These are phyloP conservation scores for Candida neerlandica DNA, from an alignment of 1,139 yeast species.

Conservation along the genomic window DNA sequence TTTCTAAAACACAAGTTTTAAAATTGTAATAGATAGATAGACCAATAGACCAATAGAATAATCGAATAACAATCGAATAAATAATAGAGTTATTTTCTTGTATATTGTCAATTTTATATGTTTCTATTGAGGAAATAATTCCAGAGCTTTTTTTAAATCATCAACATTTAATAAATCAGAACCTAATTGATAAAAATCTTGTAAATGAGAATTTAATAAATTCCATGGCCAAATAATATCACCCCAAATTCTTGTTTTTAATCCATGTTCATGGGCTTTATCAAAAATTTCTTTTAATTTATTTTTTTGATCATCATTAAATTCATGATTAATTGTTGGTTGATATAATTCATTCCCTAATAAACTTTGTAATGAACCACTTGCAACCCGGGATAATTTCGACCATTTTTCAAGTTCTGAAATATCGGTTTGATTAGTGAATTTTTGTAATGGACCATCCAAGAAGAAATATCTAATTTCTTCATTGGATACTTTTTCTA, in stretches of 20 bases:
- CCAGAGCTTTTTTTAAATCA: conserved; percentile 32
- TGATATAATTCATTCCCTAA: conserved; percentile 27
- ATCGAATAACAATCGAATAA: too few species aligned
- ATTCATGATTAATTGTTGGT: conserved; percentile 18
- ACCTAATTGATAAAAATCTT: conserved; percentile 29
- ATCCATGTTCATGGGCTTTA: conserved; percentile 37
- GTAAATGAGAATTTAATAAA: conserved; percentile 32
- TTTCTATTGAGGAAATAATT: conserved; percentile 18
- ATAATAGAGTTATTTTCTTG: too few species aligned
- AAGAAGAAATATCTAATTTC: conserved; percentile 33
- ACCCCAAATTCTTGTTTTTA: conserved; percentile 50
- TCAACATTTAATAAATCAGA: conserved; percentile 46
- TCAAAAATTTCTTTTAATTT: conserved; percentile 25
- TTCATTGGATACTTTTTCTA: conserved; percentile 29
- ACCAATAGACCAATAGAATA: background rate
- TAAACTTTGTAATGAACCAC: conserved; percentile 35
- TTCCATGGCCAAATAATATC: conserved; percentile 42
- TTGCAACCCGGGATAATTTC: conserved; percentile 37
- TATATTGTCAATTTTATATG: too few species aligned
- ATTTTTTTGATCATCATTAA: conserved; percentile 23
- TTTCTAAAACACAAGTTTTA: conserved; percentile 50
- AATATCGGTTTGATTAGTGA: conserved; percentile 14
- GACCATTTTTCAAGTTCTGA: conserved; percentile 24
- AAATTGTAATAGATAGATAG: background rate
- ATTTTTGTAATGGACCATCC: conserved; percentile 40